These are phyloP conservation scores for Sporothrix mexicana DNA, from an alignment of 2,329 filamentous ascomycete species.

Conservation along the genomic window DNA sequence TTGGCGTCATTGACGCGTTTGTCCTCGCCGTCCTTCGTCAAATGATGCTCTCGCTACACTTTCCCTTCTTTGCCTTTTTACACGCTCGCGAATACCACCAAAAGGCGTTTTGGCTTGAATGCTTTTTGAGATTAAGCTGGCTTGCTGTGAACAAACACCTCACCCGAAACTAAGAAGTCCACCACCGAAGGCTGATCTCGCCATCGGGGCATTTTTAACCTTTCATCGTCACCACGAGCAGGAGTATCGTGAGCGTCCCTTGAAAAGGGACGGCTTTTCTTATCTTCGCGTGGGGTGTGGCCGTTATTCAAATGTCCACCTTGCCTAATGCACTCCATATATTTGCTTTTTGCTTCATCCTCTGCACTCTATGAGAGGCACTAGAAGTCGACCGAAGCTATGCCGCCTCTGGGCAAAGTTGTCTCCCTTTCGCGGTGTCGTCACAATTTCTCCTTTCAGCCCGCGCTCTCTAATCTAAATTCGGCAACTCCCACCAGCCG, in stretches of 20 bases:
- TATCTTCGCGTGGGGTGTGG: slow-evolving; percentile 5
- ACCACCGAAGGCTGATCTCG: background rate
- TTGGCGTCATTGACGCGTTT: slow-evolving; percentile 1
- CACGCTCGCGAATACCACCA: slow-evolving; percentile 9
- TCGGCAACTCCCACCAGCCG: slow-evolving; percentile 1
- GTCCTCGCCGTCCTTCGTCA: background rate
- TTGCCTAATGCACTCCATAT: slow-evolving; percentile 1
- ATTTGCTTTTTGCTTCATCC: background rate
- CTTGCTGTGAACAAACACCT: too few species aligned
- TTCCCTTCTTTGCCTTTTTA: background rate
- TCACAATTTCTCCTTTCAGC: slow-evolving; percentile 12
- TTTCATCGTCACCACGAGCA: slow-evolving; percentile 1
- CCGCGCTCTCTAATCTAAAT: slow-evolving; percentile 6
- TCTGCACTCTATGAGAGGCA: background rate
- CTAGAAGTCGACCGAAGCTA: background rate
- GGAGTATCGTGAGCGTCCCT: background rate
- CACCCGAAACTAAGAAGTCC: too few species aligned
- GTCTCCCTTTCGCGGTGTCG: slow-evolving; percentile 19
- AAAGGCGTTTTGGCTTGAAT: background rate
- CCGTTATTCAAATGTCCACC: background rate
- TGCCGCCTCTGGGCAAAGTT: slow-evolving; percentile 14
- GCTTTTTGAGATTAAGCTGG: background rate
- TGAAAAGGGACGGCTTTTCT: background rate
- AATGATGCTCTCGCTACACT: slow-evolving; percentile 10
- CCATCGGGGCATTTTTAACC: background rate